Percentiles rank a stretch among this genome's conserved stretches.
Conservation (phyloP, 768 basidiomycete species). For the Lepiota brunneoincarnata region DNA sequence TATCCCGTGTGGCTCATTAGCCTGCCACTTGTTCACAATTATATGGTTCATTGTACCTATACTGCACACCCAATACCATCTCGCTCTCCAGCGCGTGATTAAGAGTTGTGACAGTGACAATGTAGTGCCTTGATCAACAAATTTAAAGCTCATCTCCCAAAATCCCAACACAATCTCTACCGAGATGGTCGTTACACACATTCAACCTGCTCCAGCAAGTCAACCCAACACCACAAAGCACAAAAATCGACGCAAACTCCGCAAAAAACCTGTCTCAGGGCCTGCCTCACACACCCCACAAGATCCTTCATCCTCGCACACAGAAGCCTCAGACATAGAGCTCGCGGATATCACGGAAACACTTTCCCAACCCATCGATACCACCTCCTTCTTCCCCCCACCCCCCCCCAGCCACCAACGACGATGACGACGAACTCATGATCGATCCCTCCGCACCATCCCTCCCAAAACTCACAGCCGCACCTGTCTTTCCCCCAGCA, state of each 20-base stretch:
- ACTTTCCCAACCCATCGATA: slow-evolving; percentile 15
- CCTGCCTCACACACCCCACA: slow-evolving; percentile 17
- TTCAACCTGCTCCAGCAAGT: slow-evolving; percentile 14
- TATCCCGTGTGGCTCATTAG: background rate
- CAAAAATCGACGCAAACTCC: slow-evolving; percentile 38
- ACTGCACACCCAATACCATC: background rate
- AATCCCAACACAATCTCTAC: background rate
- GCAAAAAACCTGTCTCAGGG: slow-evolving; percentile 27
- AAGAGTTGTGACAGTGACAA: slow-evolving; percentile 12
- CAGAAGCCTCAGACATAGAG: slow-evolving; percentile 20
- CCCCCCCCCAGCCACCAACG: slow-evolving; percentile 3
- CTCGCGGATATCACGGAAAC: slow-evolving; percentile 20
- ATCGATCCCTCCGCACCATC: slow-evolving; percentile 30
- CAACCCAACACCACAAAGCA: slow-evolving; percentile 17
- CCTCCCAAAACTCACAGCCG: slow-evolving; percentile 43
- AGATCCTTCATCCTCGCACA: slow-evolving; percentile 16
- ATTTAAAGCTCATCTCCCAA: slow-evolving; percentile 1
- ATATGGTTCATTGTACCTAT: background rate
- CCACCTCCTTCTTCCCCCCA: slow-evolving; percentile 10
- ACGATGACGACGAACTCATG: slow-evolving; percentile 31
- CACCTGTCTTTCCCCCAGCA: slow-evolving; percentile 70
- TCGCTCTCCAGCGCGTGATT: background rate
- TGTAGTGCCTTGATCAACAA: slow-evolving; percentile 3
- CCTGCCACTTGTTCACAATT: too few species aligned
- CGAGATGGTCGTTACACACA: slow-evolving; percentile 41